phyloP scores from a whole-genome alignment of 805 yeast species.

The Starmerella floricola region DNA sequence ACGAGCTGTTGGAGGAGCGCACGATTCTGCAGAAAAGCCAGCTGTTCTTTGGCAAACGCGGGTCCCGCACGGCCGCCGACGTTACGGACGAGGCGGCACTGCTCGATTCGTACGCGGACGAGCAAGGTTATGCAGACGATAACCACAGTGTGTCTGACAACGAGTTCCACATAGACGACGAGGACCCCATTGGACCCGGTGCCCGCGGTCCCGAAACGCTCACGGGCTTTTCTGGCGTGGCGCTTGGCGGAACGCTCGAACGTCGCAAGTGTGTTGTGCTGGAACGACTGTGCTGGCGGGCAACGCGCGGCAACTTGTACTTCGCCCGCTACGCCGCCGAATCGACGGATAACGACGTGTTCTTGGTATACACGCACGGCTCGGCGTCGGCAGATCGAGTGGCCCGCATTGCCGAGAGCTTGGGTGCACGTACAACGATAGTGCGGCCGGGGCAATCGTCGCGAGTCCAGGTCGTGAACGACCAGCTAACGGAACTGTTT shows the following conservation, averaged over 20 bases:
- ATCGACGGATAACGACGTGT: conserved; percentile 63
- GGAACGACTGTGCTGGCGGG: conserved; percentile 83
- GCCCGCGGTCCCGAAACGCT: background rate
- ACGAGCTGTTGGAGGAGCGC: conserved; percentile 58
- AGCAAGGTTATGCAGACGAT: background rate
- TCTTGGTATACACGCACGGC: conserved; percentile 88
- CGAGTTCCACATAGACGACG: conserved; percentile 20
- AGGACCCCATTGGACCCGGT: conserved; percentile 8
- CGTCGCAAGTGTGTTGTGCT: conserved; percentile 56
- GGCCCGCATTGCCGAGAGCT: conserved; percentile 70
- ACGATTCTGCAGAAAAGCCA: conserved; percentile 43
- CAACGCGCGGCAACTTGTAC: conserved; percentile 80
- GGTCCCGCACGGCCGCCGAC: conserved; percentile 1
- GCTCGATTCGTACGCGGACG: conserved; percentile 20
- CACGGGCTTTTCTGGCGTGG: conserved; percentile 19
- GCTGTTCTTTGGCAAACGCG: conserved; percentile 27
- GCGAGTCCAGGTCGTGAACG: conserved; percentile 31
- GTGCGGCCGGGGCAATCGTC: conserved; percentile 37
- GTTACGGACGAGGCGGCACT: conserved; percentile 27
- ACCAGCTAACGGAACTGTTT: conserved; percentile 41
- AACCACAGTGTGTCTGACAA: conserved; percentile 5
- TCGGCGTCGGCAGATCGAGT: conserved; percentile 55
- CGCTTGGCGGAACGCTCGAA: conserved; percentile 70
- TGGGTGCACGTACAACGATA: conserved; percentile 65
- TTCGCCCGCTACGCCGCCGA: conserved; percentile 62